A percentile compares a stretch with the other conserved stretches of the same genome.
phyloP scores from a whole-genome alignment of 495 filamentous ascomycete genomes.

The Podospora comata region DNA sequence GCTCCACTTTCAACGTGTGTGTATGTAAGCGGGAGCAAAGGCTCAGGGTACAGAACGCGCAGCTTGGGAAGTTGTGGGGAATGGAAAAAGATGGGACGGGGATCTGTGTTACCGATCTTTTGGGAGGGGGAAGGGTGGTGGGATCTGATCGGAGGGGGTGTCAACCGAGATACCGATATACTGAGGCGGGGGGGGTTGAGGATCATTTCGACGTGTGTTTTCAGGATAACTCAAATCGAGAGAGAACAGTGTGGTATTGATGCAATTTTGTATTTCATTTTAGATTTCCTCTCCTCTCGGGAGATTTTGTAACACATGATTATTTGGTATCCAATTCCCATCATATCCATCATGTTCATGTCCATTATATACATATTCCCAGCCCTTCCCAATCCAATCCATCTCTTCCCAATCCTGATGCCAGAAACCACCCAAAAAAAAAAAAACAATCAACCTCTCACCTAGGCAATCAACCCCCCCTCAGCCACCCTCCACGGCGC shows the following conservation, averaged over 20 bases:
- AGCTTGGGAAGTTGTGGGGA: too few relatives aligned
- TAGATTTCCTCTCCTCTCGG: not conserved
- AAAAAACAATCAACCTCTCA: not conserved
- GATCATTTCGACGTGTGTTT: too few relatives aligned
- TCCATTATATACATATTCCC: constrained; percentile 5
- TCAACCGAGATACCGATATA: too few relatives aligned
- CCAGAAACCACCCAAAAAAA: too few relatives aligned
- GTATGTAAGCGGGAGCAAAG: too few relatives aligned
- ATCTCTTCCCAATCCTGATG: not conserved
- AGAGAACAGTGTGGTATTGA: not conserved
- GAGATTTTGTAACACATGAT: not conserved
- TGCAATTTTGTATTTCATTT: not conserved
- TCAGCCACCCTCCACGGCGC: constrained; percentile 9
- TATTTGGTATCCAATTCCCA: not conserved
- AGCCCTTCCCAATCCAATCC: not conserved
- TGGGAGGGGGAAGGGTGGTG: too few relatives aligned
- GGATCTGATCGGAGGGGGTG: too few relatives aligned
- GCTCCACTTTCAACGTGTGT: too few relatives aligned
- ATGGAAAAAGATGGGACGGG: not conserved
- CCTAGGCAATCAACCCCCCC: constrained; percentile 1
- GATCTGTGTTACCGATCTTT: not conserved
- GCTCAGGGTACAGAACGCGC: too few relatives aligned
- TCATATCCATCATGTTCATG: not conserved
- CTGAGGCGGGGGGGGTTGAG: too few relatives aligned
- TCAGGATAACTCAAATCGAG: too few relatives aligned